These are phyloP conservation scores for Nakazawaea holstii DNA, from an alignment of 805 yeast genomes.

Conservation along the genomic window DNA sequence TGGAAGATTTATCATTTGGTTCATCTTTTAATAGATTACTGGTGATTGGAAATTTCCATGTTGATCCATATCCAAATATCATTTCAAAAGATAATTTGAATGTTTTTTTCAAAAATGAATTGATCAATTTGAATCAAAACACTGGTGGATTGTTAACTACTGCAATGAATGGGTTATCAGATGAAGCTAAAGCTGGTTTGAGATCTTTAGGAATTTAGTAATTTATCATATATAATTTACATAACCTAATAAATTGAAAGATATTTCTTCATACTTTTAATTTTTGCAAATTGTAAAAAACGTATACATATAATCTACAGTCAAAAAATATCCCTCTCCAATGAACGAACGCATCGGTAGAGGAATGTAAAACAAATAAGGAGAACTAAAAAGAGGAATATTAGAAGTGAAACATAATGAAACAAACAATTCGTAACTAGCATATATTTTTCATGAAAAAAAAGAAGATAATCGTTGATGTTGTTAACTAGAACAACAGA, in stretches of 20 bases:
- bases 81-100: conserved; percentile 23
- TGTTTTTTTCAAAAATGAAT: conserved; percentile 26
- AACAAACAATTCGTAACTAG: no score
- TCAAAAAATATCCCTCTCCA: no score
- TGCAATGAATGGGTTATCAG: background rate
- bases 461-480: no score
- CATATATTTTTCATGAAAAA: no score
- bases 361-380: no score
- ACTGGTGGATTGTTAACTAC: conserved; percentile 11
- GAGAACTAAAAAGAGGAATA: no score
- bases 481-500: no score
- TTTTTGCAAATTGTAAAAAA: no score
- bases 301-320: background rate
- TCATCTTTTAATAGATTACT: conserved; percentile 74
- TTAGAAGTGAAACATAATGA: no score
- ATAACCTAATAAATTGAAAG: background rate
- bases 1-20: conserved; percentile 75
- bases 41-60: conserved; percentile 51
- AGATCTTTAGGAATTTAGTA: conserved; percentile 7
- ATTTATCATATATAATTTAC: background rate
- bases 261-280: background rate
- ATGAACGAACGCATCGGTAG: no score
- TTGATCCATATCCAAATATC: conserved; percentile 67
- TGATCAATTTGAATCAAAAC: conserved; percentile 15
- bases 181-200: conserved; percentile 8